Conservation (phyloP, 208 protist species). For the Naegleria lovaniensis region DNA sequence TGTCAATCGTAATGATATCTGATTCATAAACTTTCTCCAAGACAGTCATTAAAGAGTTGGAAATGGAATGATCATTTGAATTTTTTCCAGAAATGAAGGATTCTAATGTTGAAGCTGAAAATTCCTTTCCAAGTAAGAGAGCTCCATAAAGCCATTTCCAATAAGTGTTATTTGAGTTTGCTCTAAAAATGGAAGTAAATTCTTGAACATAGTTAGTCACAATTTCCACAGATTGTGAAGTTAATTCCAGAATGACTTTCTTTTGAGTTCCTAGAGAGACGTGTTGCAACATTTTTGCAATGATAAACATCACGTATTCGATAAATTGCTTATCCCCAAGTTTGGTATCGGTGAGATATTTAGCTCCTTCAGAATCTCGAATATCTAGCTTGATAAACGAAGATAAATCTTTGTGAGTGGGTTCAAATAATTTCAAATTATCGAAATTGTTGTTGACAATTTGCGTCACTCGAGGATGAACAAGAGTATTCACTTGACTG, state of each 20-base stretch:
- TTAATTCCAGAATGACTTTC: background rate
- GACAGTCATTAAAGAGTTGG: background rate
- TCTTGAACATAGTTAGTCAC: background rate
- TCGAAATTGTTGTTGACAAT: background rate
- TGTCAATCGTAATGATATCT: background rate
- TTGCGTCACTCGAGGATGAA: background rate
- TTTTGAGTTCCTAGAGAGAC: background rate
- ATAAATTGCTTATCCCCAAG: background rate
- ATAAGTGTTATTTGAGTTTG: background rate
- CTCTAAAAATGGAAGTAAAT: background rate
- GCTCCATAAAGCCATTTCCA: slow-evolving; percentile 11
- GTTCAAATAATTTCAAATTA: background rate
- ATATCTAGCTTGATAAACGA: background rate
- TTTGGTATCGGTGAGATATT: background rate
- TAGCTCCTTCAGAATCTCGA: background rate
- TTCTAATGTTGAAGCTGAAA: background rate
- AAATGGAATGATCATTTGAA: background rate
- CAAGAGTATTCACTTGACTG: background rate
- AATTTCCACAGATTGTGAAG: background rate
- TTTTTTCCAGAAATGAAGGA: too few relatives aligned
- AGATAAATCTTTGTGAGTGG: background rate
- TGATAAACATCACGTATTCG: background rate
- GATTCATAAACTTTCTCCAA: background rate
- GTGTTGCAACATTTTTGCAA: background rate
- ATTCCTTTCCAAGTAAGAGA: background rate